Base-by-base conservation (phyloP, 2,329 filamentous ascomycete species). In the Diplocarpon mali region DNA sequence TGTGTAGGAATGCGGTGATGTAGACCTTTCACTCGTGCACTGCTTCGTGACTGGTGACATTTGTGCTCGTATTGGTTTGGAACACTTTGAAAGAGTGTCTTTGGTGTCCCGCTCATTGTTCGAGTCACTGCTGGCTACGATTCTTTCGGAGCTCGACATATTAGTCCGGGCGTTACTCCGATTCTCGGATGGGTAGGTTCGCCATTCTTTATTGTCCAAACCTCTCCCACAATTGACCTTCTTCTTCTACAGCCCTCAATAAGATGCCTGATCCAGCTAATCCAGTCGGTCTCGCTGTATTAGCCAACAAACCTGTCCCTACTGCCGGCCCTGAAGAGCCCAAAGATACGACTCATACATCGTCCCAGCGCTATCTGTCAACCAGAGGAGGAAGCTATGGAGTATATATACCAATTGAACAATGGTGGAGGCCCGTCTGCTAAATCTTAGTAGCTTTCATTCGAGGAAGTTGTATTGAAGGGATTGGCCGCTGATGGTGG, bases 401-500 rank as follows among this genome's bases (percentile, higher is more conserved):
- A 57, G 76, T 79, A 67, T 56, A 69, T 61, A 16, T 38, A 39
- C 40, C 35, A 40, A 46, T 40, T 15, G 15, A 37, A 49, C 29
- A 30, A 24, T 24, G 45, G 42, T 24, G 44, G n/a, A n/a, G 47
- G 53, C 37, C 49, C 17, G 29, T 11, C 41, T 41, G 38, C 47
- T 56, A 46, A 57, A 29, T 14, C 2, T 29, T n/a, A 27, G 16
- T 54, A 89, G 83, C 74, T 93, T 56, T 89, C 86, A 42, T 95
- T 95, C 64, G 89, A 95, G 66, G 80, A 88, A 43, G 88, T 88
- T 38, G 87, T 95, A 35, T 32, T 45, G 38, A 45, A 45, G 24
- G 44, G 44, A 31, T 17, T 45, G 4, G 44, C 44, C 11, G 20
- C 32, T 12, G 44, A 45, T 41, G 44, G 44, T 27, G 44, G 44